Conservation (phyloP, 192 early-diverging fungal genomes). For the Gonapodya prolifera region DNA sequence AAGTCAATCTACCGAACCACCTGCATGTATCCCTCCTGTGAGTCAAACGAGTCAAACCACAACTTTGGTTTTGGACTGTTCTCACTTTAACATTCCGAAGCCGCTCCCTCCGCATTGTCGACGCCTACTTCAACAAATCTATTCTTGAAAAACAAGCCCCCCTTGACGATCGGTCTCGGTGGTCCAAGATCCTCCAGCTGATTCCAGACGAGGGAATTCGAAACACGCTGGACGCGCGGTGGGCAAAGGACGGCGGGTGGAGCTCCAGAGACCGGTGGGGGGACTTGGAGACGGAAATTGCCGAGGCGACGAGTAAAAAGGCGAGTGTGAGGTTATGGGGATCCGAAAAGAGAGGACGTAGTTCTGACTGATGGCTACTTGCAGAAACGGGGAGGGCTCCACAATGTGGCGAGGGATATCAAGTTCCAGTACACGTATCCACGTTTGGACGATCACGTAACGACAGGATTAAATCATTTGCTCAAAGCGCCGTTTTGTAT, state of each 20-base stretch:
- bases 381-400: slow-evolving; percentile 22
- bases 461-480: slow-evolving; percentile 82
- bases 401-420: slow-evolving; percentile 48
- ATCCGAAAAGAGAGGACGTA: neutral
- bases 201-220: slow-evolving; percentile 58
- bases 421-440: slow-evolving; percentile 87
- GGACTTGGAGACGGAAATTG: slow-evolving; percentile 18
- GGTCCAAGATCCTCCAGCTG: slow-evolving; percentile 61
- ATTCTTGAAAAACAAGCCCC: slow-evolving; percentile 64
- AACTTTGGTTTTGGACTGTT: neutral
- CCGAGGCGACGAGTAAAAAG: neutral
- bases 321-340: neutral
- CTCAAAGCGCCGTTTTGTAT: slow-evolving; percentile 95
- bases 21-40: slow-evolving; percentile 64
- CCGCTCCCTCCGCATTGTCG: slow-evolving; percentile 46
- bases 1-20: slow-evolving; percentile 49
- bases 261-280: slow-evolving; percentile 29
- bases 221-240: slow-evolving; percentile 18
- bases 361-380: neutral
- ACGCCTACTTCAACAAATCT: slow-evolving; percentile 59
- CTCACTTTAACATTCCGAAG: slow-evolving; percentile 16
- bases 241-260: slow-evolving; percentile 19
- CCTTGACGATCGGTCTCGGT: slow-evolving; percentile 41
- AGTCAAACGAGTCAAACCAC: slow-evolving; percentile 12
- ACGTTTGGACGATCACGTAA: slow-evolving; percentile 84